These are phyloP conservation scores for Penicillium sp. DNA, from an alignment of 2,329 filamentous ascomycete species.

Conservation along the genomic window DNA sequence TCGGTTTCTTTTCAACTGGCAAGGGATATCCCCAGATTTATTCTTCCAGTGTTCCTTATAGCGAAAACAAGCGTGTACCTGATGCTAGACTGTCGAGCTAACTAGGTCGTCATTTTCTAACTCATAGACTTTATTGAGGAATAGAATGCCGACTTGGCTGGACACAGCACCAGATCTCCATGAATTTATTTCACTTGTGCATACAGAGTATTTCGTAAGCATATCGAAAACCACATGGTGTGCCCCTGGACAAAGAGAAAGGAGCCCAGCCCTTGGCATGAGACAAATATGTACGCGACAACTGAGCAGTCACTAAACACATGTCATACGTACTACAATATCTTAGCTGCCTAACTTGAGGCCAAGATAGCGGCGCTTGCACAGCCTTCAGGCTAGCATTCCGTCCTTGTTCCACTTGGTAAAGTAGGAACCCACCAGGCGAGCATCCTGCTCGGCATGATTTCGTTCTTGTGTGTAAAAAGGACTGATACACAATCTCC, in stretches of 20 bases:
- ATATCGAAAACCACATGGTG: not conserved
- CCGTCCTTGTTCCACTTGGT: not conserved
- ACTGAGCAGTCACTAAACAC: not conserved
- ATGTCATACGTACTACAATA: not conserved
- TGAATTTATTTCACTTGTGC: not conserved
- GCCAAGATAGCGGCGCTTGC: slow-evolving; percentile 1
- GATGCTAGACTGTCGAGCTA: not conserved
- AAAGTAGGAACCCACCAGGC: not conserved
- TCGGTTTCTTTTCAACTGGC: not conserved
- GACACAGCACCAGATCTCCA: too few relatives aligned
- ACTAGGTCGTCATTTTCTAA: not conserved
- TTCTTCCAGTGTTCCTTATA: not conserved
- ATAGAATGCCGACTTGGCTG: not conserved
- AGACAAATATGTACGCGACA: not conserved
- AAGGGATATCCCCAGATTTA: not conserved
- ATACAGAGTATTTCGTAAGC: not conserved
- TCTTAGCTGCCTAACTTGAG: not conserved
- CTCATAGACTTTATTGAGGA: not conserved
- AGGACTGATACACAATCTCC: not conserved
- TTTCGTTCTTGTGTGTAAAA: not conserved
- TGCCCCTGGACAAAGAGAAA: not conserved
- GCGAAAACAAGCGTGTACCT: not conserved
- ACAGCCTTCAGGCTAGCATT: not conserved
- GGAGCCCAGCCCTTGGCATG: slow-evolving; percentile 1
- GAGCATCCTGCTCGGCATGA: not conserved